Percentiles rank a stretch among this genome's conserved stretches.
These are phyloP conservation scores for Penicillium sp. DNA, from an alignment of 2,329 filamentous ascomycete genomes.

Conservation along the genomic window DNA sequence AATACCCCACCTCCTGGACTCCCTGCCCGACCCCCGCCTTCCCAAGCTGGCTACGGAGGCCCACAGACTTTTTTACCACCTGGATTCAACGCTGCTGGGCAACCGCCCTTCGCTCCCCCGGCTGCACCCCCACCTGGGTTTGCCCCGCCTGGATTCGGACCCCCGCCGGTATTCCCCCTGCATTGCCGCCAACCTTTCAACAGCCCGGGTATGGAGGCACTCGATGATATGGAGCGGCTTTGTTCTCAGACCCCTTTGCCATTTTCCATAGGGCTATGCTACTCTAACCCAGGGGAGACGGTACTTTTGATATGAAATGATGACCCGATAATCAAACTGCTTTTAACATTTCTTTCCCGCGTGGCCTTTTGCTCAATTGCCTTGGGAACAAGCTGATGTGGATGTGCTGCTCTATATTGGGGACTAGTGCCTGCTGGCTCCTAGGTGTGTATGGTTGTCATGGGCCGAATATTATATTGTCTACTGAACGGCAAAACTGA, in stretches of 20 bases:
- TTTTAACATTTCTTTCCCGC: neutral
- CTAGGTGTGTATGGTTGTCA: neutral
- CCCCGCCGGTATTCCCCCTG: constrained; percentile 30
- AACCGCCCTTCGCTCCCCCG: constrained; percentile 33
- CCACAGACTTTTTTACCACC: constrained; percentile 45
- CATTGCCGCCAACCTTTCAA: constrained; percentile 44
- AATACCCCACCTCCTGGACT: constrained; percentile 50
- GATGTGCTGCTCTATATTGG: neutral
- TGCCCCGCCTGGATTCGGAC: constrained; percentile 49
- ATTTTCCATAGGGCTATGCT: neutral
- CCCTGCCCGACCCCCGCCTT: constrained; percentile 67
- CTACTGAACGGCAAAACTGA: neutral
- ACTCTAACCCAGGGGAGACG: neutral
- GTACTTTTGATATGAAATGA: constrained; percentile 8
- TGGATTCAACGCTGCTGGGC: constrained; percentile 36
- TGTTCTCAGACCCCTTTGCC: neutral
- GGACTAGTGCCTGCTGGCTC: neutral
- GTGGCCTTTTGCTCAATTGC: neutral
- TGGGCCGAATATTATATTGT: neutral
- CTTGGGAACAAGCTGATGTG: neutral
- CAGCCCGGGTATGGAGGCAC: constrained; percentile 38
- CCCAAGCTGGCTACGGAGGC: constrained; percentile 64
- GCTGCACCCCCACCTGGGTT: constrained; percentile 48
- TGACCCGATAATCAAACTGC: constrained; percentile 2
- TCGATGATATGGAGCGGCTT: constrained; percentile 28